phyloP scores from a whole-genome alignment of 768 basidiomycete species.

The Imleria badia region DNA sequence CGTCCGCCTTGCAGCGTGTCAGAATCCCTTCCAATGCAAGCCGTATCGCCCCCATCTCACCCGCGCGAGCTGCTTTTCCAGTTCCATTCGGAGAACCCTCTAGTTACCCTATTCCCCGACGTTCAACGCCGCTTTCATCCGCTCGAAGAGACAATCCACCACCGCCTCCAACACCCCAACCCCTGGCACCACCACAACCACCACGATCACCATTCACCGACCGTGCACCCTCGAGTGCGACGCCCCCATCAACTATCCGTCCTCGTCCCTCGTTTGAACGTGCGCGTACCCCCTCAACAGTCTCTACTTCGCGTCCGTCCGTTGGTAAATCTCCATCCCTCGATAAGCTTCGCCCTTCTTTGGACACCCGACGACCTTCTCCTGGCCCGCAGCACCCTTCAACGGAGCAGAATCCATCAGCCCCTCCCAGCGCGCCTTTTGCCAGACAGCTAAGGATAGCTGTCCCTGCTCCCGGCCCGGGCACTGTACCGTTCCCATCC shows the following conservation, averaged over 20 bases:
- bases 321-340: slow-evolving; percentile 16
- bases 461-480: slow-evolving; percentile 9
- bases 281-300: slow-evolving; percentile 14
- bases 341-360: slow-evolving; percentile 16
- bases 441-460: slow-evolving; percentile 8
- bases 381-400: slow-evolving; percentile 8
- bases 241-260: slow-evolving; percentile 4
- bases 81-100: slow-evolving; percentile 9
- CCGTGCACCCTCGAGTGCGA: slow-evolving; percentile 10
- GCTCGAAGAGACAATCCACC: slow-evolving; percentile 15
- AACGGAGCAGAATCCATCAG: neutral
- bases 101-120: slow-evolving; percentile 9
- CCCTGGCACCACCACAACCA: slow-evolving; percentile 8
- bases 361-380: slow-evolving; percentile 17
- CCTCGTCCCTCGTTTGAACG: slow-evolving; percentile 20
- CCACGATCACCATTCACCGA: slow-evolving; percentile 7
- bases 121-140: slow-evolving; percentile 15
- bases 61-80: slow-evolving; percentile 12
- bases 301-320: slow-evolving; percentile 14
- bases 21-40: slow-evolving; percentile 22
- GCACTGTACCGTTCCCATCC: slow-evolving; percentile 18
- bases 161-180: neutral
- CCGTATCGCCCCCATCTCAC: slow-evolving; percentile 3
- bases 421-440: neutral
- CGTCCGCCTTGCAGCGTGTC: slow-evolving; percentile 13